A percentile compares a stretch with the other conserved stretches of the same genome.
These are phyloP conservation scores for Peltaster fructicola DNA, from an alignment of 2,329 filamentous ascomycete genomes.

Conservation along the genomic window DNA sequence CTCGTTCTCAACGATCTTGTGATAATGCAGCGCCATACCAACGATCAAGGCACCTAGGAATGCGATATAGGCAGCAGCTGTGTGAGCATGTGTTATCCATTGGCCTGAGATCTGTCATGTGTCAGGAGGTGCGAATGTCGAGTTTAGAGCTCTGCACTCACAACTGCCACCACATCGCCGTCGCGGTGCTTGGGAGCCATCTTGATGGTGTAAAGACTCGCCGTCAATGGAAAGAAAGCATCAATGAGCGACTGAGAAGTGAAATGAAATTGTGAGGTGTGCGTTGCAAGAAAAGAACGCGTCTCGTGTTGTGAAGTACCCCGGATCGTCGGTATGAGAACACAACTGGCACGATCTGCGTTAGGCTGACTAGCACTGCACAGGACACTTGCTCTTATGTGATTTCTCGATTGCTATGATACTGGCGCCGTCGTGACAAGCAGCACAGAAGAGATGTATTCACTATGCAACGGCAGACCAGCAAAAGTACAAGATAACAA, in stretches of 20 bases:
- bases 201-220: neutral
- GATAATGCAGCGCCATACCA: slow-evolving; percentile 65
- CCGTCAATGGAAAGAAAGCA: neutral
- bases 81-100: slow-evolving; percentile 85
- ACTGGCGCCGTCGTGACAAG: too few relatives aligned
- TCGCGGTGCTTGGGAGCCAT: slow-evolving; percentile 47
- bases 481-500: too few relatives aligned
- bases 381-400: too few relatives aligned
- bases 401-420: too few relatives aligned
- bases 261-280: neutral
- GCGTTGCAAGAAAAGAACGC: too few relatives aligned
- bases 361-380: too few relatives aligned
- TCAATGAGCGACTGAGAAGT: neutral
- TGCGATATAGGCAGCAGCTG: slow-evolving; percentile 62
- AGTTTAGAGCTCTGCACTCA: slow-evolving; percentile 21
- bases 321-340: too few relatives aligned
- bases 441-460: too few relatives aligned
- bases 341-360: too few relatives aligned
- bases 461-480: too few relatives aligned
- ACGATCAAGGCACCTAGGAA: slow-evolving; percentile 76
- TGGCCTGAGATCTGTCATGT: slow-evolving; percentile 48
- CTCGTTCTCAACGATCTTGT: slow-evolving; percentile 98
- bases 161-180: slow-evolving; percentile 43
- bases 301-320: too few relatives aligned
- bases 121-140: slow-evolving; percentile 5